phyloP scores from a whole-genome alignment of 345 rosid species.

The Acer campestre region DNA sequence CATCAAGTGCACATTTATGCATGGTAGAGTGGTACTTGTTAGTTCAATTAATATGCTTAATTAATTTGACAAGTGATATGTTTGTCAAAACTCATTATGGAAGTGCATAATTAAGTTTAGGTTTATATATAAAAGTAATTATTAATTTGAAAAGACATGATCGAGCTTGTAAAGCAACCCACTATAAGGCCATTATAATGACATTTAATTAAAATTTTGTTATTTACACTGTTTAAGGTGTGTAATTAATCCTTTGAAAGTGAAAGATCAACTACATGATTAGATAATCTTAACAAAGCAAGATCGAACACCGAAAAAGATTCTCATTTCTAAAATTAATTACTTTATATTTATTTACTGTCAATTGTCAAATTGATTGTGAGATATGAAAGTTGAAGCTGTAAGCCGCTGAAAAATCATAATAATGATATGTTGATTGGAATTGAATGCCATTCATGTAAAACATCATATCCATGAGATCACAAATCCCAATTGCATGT shows the following conservation, averaged over 20 bases:
- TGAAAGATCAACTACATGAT: conserved; percentile 12
- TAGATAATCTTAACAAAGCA: conserved; percentile 6
- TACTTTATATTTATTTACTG: conserved; percentile 2
- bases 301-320: conserved; percentile 6
- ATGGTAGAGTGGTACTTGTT: too few relatives aligned
- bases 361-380: conserved; percentile 14
- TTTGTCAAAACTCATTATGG: background rate
- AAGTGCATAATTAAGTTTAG: background rate
- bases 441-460: conserved; percentile 12
- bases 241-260: conserved; percentile 1
- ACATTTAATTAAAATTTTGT: background rate
- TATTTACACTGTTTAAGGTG: background rate
- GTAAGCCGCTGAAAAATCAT: conserved; percentile 1
- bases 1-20: too few relatives aligned
- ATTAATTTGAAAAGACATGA: conserved; percentile 18
- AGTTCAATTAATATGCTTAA: background rate
- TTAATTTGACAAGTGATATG: background rate
- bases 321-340: conserved; percentile 8
- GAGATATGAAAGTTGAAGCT: conserved; percentile 19
- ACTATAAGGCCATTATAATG: conserved; percentile 4
- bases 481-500: background rate
- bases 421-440: conserved; percentile 5
- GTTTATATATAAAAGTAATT: background rate
- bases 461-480: conserved; percentile 18
- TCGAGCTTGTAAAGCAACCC: background rate